phyloP scores from a whole-genome alignment of 768 basidiomycete species.

The Terana coerulea region DNA sequence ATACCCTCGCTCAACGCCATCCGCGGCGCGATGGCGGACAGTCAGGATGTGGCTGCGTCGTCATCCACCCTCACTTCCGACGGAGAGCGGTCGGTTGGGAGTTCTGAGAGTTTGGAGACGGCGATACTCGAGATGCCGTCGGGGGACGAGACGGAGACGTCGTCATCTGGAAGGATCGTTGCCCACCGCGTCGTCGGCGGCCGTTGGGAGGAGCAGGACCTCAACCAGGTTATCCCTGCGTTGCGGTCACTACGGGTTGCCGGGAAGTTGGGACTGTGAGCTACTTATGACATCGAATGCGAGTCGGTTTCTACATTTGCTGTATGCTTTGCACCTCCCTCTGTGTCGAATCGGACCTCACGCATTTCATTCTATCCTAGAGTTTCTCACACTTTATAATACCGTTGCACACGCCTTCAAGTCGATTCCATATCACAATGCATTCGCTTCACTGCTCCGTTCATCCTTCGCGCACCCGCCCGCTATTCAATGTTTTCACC shows the following conservation, averaged over 20 bases:
- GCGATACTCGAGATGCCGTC: not conserved
- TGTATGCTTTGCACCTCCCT: no score
- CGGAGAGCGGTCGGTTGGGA: not conserved
- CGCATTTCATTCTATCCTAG: no score
- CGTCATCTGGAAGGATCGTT: not conserved
- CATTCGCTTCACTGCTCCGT: no score
- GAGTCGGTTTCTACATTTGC: no score
- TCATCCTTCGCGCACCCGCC: no score
- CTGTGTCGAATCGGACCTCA: no score
- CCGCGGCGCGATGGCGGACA: not conserved
- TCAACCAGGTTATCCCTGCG: constrained; percentile 9
- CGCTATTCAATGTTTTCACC: no score
- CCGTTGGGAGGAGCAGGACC: constrained; percentile 12
- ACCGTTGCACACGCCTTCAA: no score
- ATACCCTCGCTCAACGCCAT: not conserved
- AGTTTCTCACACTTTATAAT: no score
- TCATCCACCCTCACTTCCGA: not conserved
- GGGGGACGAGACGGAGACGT: not conserved
- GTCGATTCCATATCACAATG: no score
- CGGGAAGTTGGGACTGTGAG: not conserved
- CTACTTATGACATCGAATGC: no score
- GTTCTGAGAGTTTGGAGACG: not conserved
- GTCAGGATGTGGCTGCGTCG: not conserved
- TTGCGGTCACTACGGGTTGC: constrained; percentile 9
- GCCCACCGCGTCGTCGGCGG: constrained; percentile 10